These are phyloP conservation scores for Aquanectria penicillioides DNA, from an alignment of 2,329 filamentous ascomycete genomes.

Conservation along the genomic window DNA sequence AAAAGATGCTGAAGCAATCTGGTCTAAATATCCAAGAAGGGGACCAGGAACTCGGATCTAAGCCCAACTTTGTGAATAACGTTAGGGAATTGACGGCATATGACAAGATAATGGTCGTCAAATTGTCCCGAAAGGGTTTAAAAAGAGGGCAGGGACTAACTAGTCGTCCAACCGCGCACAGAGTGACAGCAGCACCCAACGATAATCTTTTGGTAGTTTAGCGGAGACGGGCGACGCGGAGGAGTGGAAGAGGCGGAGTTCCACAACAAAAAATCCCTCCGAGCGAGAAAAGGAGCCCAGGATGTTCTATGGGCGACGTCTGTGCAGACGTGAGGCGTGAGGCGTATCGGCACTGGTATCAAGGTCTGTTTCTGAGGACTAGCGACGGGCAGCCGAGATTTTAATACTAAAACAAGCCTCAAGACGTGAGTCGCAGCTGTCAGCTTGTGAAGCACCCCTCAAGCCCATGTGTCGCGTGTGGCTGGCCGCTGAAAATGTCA, in stretches of 20 bases:
- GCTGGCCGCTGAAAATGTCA: neutral
- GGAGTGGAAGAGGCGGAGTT: conserved; percentile 15
- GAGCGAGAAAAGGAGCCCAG: neutral
- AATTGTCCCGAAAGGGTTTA: neutral
- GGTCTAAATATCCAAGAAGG: too few species aligned
- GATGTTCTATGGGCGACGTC: neutral
- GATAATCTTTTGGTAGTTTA: neutral
- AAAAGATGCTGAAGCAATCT: neutral
- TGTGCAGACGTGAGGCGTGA: too few species aligned
- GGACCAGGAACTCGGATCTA: too few species aligned
- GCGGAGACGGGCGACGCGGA: conserved; percentile 1
- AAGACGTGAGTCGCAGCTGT: neutral
- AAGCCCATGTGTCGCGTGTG: neutral
- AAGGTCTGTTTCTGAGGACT: neutral
- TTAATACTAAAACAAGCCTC: neutral
- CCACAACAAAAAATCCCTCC: conserved; percentile 5
- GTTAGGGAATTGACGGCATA: neutral
- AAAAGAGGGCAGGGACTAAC: neutral
- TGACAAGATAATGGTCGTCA: neutral
- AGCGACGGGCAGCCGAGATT: neutral
- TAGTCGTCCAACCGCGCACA: neutral
- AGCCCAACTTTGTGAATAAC: too few species aligned
- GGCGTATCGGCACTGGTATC: too few species aligned
- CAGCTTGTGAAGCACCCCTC: too few species aligned
- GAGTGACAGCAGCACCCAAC: neutral